Percentiles rank a stretch among this genome's conserved stretches.
Conservation (phyloP, 202 grass and related monocot genomes). For the Brachypodium distachyon region DNA sequence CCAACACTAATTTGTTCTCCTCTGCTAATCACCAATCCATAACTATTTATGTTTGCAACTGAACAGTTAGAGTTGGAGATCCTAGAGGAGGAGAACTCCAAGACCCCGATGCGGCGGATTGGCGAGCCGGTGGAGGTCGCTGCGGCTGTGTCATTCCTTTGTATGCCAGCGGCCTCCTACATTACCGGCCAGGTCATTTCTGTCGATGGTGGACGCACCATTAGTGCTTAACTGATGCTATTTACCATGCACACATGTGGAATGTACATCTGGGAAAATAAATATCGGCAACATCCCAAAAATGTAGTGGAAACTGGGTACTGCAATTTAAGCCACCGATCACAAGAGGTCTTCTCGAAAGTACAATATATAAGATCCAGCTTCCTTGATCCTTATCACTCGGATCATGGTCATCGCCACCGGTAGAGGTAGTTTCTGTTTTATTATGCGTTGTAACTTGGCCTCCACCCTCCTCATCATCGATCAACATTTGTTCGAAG, state of each 20-base stretch:
- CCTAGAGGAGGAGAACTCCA: not conserved
- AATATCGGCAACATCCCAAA: not conserved
- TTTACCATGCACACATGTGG: not conserved
- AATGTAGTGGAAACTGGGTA: too few species aligned
- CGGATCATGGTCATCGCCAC: too few species aligned
- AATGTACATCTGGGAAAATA: not conserved
- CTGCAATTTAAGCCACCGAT: too few species aligned
- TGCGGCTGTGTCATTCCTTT: constrained; percentile 25
- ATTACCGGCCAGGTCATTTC: constrained; percentile 35
- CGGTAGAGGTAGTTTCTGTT: too few species aligned
- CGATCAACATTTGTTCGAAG: too few species aligned
- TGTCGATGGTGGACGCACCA: constrained; percentile 31
- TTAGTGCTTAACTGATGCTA: not conserved
- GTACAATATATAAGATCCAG: too few species aligned
- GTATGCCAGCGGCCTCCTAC: constrained; percentile 36
- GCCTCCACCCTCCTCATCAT: too few species aligned
- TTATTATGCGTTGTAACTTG: too few species aligned
- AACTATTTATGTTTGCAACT: not conserved
- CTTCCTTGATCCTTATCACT: too few species aligned
- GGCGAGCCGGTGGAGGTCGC: constrained; percentile 34
- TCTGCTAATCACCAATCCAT: not conserved
- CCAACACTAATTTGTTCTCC: not conserved
- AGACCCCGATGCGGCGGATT: not conserved
- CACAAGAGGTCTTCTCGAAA: too few species aligned
- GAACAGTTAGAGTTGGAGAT: not conserved